Conservation (phyloP, 1,139 yeast genomes). For the Geotrichum australiense region DNA sequence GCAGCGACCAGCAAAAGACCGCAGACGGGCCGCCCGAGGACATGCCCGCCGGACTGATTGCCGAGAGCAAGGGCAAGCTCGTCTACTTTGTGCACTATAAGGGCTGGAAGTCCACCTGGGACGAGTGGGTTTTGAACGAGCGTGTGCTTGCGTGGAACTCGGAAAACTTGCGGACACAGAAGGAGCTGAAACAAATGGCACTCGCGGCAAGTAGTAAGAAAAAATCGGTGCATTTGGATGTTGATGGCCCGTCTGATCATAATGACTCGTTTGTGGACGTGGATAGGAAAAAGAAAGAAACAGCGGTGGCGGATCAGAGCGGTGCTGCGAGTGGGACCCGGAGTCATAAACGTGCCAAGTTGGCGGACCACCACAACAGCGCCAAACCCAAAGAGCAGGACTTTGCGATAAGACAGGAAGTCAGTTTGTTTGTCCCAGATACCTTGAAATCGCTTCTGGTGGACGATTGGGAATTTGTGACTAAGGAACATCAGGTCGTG, state of each 20-base stretch:
- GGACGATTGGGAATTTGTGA: conserved; percentile 89
- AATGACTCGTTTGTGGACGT: conserved; percentile 1
- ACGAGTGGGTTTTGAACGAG: conserved; percentile 81
- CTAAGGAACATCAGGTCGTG: conserved; percentile 68
- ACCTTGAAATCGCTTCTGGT: conserved; percentile 64
- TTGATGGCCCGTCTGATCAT: conserved; percentile 13
- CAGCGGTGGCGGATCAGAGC: not conserved
- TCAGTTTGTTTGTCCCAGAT: conserved; percentile 53
- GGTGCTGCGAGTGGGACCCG: too few relatives aligned
- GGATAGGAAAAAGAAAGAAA: too few relatives aligned
- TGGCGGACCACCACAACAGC: not conserved
- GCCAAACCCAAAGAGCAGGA: conserved; percentile 32
- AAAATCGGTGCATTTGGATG: conserved; percentile 13
- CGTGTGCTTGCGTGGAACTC: conserved; percentile 64
- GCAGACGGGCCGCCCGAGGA: conserved; percentile 32
- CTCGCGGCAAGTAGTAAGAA: conserved; percentile 32
- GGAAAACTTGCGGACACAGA: conserved; percentile 60
- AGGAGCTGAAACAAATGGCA: conserved; percentile 52
- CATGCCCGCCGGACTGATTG: conserved; percentile 42
- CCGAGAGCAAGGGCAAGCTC: conserved; percentile 26
- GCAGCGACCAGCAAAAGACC: conserved; percentile 23
- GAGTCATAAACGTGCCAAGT: too few relatives aligned
- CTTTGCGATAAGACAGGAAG: conserved; percentile 41
- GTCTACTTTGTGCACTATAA: conserved; percentile 77
- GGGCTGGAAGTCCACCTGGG: conserved; percentile 97